These are phyloP conservation scores for Citrullus mucosospermus DNA, from an alignment of 306 rosid genomes.

Conservation along the genomic window DNA sequence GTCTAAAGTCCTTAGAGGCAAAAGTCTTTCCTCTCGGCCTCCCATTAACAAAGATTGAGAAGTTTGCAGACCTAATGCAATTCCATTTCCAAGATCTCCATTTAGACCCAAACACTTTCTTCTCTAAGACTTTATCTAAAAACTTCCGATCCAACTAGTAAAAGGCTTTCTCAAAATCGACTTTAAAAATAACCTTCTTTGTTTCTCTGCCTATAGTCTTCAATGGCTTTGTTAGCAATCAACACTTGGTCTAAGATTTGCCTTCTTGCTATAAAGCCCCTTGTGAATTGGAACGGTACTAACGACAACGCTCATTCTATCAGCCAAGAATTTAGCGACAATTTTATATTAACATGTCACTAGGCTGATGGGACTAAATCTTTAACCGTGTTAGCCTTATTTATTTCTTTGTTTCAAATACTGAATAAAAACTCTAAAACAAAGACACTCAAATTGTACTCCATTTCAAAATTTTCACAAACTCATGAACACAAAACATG, in stretches of 20 bases:
- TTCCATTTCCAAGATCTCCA: neutral
- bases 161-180: too few relatives aligned
- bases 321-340: too few relatives aligned
- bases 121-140: neutral
- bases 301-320: too few relatives aligned
- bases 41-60: neutral
- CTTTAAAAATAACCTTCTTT: too few relatives aligned
- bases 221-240: too few relatives aligned
- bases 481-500: neutral
- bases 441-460: neutral
- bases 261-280: too few relatives aligned
- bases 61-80: neutral
- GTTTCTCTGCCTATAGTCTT: too few relatives aligned
- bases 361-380: too few relatives aligned
- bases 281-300: too few relatives aligned
- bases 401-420: neutral
- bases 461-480: neutral
- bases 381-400: too few relatives aligned
- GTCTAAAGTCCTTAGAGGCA: neutral
- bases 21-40: neutral
- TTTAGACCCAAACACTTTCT: neutral
- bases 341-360: too few relatives aligned
- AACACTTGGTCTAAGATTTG: too few relatives aligned
- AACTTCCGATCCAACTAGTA: neutral
- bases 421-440: neutral